Conservation (phyloP, 2,329 filamentous ascomycete species). For the Neonectria sp. region DNA sequence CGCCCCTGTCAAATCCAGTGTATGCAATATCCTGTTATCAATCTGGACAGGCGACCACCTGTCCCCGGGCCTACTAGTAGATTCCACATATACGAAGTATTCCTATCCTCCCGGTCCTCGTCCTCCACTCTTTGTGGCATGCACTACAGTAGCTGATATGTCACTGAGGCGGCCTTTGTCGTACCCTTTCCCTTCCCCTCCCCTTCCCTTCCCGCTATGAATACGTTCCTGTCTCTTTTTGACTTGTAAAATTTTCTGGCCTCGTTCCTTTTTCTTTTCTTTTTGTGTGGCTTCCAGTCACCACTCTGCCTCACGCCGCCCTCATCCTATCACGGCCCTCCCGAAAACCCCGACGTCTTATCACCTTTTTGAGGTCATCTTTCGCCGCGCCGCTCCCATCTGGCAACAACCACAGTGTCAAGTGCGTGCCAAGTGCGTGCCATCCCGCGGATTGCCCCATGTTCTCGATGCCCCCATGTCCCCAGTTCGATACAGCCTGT, state of each 20-base stretch:
- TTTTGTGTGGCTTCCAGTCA: background rate
- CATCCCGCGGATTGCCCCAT: too few relatives aligned
- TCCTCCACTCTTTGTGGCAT: background rate
- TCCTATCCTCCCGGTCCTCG: background rate
- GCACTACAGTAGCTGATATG: background rate
- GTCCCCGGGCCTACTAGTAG: too few relatives aligned
- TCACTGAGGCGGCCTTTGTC: background rate
- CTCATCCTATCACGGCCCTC: background rate
- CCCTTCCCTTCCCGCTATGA: too few relatives aligned
- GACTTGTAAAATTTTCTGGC: background rate
- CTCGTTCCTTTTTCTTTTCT: background rate
- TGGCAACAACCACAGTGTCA: background rate
- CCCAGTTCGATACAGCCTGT: too few relatives aligned
- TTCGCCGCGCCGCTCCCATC: background rate
- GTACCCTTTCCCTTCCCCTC: too few relatives aligned
- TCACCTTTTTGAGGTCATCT: conserved; percentile 27
- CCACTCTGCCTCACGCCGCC: background rate
- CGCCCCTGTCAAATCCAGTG: too few relatives aligned
- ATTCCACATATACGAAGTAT: too few relatives aligned
- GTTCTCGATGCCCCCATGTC: too few relatives aligned
- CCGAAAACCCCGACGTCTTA: too few relatives aligned
- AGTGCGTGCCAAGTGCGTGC: too few relatives aligned
- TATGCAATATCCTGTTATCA: background rate
- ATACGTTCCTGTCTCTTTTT: too few relatives aligned
- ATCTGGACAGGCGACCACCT: background rate